These are phyloP conservation scores for Trichoderma gracile DNA, from an alignment of 2,329 filamentous ascomycete species.

Conservation along the genomic window DNA sequence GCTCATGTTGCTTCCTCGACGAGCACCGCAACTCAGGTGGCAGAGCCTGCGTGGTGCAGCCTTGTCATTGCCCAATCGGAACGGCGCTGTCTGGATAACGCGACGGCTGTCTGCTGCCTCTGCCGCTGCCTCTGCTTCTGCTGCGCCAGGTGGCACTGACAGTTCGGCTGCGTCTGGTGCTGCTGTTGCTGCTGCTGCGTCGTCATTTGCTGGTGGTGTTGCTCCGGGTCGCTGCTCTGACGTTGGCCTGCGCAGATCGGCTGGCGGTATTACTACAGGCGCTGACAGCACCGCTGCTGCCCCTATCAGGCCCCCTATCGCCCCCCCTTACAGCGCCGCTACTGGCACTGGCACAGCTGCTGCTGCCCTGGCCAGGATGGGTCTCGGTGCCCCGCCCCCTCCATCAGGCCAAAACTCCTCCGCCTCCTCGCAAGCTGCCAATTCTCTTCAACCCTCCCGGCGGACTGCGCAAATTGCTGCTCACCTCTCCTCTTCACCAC, in stretches of 20 bases:
- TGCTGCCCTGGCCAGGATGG: slow-evolving; percentile 28
- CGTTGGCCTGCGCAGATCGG: background rate
- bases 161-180: no score
- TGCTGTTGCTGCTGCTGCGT: no score
- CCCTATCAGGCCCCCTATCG: background rate
- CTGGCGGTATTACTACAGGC: slow-evolving; percentile 8
- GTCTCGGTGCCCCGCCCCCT: slow-evolving; percentile 44
- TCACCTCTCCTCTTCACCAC: slow-evolving; percentile 42
- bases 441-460: slow-evolving; percentile 45
- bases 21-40: slow-evolving; percentile 15
- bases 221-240: background rate
- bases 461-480: slow-evolving; percentile 57
- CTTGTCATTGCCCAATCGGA: slow-evolving; percentile 25
- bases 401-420: slow-evolving; percentile 35
- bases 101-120: slow-evolving; percentile 3
- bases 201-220: no score
- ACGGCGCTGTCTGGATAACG: slow-evolving; percentile 6
- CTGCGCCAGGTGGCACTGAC: no score
- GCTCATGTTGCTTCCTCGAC: slow-evolving; percentile 3
- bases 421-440: slow-evolving; percentile 33
- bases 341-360: background rate
- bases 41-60: slow-evolving; percentile 26
- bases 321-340: background rate
- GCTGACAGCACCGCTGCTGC: background rate
- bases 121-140: background rate